Conservation (phyloP, 164 flowering plant genomes). For the Umbilicus rupestris region DNA sequence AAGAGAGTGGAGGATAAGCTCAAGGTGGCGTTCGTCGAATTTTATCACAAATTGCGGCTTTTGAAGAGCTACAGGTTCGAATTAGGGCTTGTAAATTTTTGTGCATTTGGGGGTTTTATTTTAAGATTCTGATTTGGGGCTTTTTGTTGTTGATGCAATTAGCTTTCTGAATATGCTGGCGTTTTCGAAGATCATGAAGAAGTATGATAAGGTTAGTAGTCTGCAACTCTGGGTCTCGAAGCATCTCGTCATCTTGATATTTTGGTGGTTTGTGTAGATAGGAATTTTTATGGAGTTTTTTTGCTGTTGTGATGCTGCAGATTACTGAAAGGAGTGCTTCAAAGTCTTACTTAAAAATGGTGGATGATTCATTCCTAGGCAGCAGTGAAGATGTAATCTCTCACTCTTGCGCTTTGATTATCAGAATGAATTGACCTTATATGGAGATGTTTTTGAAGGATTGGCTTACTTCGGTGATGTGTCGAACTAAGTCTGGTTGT, state of each 20-base stretch:
- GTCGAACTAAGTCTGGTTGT: background rate
- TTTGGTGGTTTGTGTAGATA: background rate
- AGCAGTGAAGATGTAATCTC: constrained; percentile 18
- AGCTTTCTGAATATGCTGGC: constrained; percentile 39
- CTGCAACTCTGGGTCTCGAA: too few relatives aligned
- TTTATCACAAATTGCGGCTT: constrained; percentile 25
- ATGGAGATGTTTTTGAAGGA: too few relatives aligned
- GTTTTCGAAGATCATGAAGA: constrained; percentile 46
- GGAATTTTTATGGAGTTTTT: background rate
- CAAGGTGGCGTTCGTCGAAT: constrained; percentile 21
- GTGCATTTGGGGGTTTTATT: background rate
- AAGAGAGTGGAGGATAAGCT: constrained; percentile 20
- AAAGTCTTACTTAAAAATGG: constrained; percentile 22
- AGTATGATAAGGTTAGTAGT: constrained; percentile 36
- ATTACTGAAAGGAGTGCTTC: constrained; percentile 21
- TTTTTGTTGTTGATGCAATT: background rate
- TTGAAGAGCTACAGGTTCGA: constrained; percentile 26
- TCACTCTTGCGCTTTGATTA: background rate
- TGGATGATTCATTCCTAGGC: constrained; percentile 23
- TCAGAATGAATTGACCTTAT: too few relatives aligned
- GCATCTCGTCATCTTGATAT: background rate
- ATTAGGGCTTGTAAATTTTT: background rate
- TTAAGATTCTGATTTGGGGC: background rate
- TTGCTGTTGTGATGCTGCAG: constrained; percentile 11
- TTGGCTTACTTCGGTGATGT: too few relatives aligned